These are phyloP conservation scores for Lepidium africanum DNA, from an alignment of 345 rosid species.

Conservation along the genomic window DNA sequence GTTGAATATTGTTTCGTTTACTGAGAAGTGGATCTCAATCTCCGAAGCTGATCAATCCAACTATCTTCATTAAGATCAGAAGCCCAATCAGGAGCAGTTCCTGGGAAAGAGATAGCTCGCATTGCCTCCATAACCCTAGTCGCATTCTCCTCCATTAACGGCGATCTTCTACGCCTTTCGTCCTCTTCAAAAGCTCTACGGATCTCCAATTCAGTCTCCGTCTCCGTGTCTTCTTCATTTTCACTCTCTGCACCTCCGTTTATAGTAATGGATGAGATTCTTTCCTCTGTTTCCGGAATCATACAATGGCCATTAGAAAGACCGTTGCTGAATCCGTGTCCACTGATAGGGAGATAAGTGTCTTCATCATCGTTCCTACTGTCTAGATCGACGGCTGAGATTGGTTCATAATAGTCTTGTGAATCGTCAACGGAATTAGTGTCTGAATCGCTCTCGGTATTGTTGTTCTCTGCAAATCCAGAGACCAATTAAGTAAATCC, in stretches of 20 bases:
- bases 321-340: background rate
- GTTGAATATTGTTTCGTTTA: background rate
- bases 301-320: conserved; percentile 41
- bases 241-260: conserved; percentile 34
- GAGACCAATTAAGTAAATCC: background rate
- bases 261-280: conserved; percentile 47
- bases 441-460: conserved; percentile 63
- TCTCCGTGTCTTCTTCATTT: conserved; percentile 38
- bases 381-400: conserved; percentile 50
- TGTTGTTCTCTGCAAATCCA: conserved; percentile 39
- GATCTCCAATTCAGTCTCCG: conserved; percentile 33
- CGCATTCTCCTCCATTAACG: conserved; percentile 54
- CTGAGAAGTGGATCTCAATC: conserved; percentile 41
- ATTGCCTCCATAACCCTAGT: conserved; percentile 71
- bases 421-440: conserved; percentile 35
- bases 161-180: conserved; percentile 66
- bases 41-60: conserved; percentile 63
- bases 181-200: conserved; percentile 62
- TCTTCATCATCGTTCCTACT: conserved; percentile 32
- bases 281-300: conserved; percentile 27
- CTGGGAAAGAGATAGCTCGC: conserved; percentile 69
- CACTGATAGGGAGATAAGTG: background rate
- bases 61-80: conserved; percentile 54
- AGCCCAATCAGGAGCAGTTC: conserved; percentile 75
- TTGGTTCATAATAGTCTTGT: conserved; percentile 74